Evolutionary conservation across 1,284 basidiomycete genomes (phyloP), one percentile per base, ranked within the genome.

Genomic region (Xanthoconium separans): DNA sequence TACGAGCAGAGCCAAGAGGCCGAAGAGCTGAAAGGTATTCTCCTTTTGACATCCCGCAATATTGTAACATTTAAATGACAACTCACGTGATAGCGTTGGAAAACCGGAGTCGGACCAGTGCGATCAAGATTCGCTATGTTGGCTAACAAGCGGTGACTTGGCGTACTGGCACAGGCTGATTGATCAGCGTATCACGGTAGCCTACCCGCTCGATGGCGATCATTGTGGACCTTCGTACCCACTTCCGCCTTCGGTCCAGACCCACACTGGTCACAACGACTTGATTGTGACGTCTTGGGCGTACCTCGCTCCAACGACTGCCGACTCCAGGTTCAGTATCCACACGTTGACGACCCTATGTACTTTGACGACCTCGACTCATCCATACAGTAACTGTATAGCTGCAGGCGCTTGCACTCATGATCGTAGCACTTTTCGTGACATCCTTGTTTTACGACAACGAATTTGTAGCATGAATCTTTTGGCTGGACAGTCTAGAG

Each of bases 1-100:
- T 93, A 92, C 59, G 91, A 92, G 65, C 89, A 92, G 61, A 85
- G 87, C 30, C 91, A 93, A 70, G 91, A 91, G 70, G 85, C 80
- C 2, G 88, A 91, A 65, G 89, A 91, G 62, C 61, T 87, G 60
- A 89, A 83, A 79, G 87, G 88, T 86, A 61, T 22, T 65, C 56
- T 45, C n/a, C 34, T 11, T n/a, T 27, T 31, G 0, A 2, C 43
- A 34, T 39, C 39, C 33, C 31, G 47, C 36, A n/a, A 50, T 44
- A 27, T 27, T 6, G 36, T 48, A 24, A 37, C 20, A 27, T 40
- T n/a, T 53, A 31, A 22, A 55, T 57, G 22, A 56, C 55, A 53
- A 55, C 48, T 18, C 42, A 44, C 36, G 18, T 16, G 46, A 40
- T 45, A 89, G 88, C 87, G 27, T 70, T 88, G 30, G 87, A 89